Evolutionary conservation across 2,329 filamentous ascomycete species (phyloP), one percentile per base, ranked within the genome.

Genomic region (Colletotrichum orchidophilum): DNA sequence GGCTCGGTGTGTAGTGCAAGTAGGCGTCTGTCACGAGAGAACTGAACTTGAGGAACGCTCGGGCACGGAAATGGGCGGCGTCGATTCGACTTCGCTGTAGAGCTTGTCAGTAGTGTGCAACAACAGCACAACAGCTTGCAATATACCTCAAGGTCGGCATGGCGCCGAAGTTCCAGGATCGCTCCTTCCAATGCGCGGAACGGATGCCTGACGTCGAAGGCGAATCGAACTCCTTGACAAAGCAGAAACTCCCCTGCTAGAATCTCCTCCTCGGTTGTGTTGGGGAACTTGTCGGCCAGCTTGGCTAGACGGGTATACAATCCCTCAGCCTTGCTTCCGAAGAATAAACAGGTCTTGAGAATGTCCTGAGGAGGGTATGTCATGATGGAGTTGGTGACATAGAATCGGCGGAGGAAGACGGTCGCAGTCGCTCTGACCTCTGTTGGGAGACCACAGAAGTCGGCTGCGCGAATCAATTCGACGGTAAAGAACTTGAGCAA

Each of bases 301-400:
- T 76, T 80, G 21, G 81, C 79, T 5, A 88, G 81, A 21, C 90
- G 88, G 71, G 92, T 90, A 80, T 96, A 95, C 79, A 91, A 90
- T 71, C 94, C 94, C 78, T 99, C 96, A 5, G 94, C 94, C 83
- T 99, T 99, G 77, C 92, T 95, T 11, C 95, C 95, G 74, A 99
- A 93, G 85, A 97, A 98, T 65, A 99, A 88, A 42, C 93, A 94
- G 33, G 95, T 96, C 78, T 95, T 94, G 79, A 97, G 91, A 75
- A 98, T 93, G 73, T 94, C 92, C 73, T 94, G 93, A 0, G 95
- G 96, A 73, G 96, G 94, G 80, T 99, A 98, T 33, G 95, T 97
- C 94, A 98, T 97, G 77, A 95, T 90, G 50, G 94, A 97, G 83
- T 98, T 97, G 78, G 93, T 96, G 46, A 97, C 88, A 84, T 98